phyloP scores from a whole-genome alignment of 106 monocot species.

The Triglochin maritima region DNA sequence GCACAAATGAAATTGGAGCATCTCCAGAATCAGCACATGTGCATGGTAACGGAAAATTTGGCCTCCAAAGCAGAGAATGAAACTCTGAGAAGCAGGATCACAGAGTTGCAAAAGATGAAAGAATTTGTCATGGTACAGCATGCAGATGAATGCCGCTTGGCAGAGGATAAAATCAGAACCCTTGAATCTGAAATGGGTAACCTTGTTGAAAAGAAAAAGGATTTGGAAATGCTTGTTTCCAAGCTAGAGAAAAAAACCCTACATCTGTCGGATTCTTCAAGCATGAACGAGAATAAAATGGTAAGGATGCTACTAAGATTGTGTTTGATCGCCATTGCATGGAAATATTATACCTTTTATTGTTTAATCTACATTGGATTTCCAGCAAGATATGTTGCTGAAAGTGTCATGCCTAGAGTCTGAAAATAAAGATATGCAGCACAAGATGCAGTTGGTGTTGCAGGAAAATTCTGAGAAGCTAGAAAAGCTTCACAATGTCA shows the following conservation, averaged over 20 bases:
- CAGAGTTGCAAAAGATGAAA: conserved; percentile 72
- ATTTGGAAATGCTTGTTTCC: conserved; percentile 36
- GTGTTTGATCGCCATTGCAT: not conserved
- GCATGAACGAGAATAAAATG: conserved; percentile 42
- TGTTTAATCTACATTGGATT: conserved; percentile 4
- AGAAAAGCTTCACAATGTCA: conserved; percentile 36
- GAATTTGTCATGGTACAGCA: conserved; percentile 88
- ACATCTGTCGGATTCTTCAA: conserved; percentile 44
- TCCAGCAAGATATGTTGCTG: conserved; percentile 51
- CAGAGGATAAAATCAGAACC: conserved; percentile 59
- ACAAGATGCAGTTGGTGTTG: conserved; percentile 30
- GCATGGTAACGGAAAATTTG: conserved; percentile 31
- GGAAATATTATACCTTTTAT: conserved; percentile 2
- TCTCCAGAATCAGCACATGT: conserved; percentile 32
- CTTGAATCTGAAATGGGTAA: conserved; percentile 44
- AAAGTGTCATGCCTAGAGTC: conserved; percentile 56
- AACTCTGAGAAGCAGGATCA: conserved; percentile 34
- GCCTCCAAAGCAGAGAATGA: conserved; percentile 33
- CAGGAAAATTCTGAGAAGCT: conserved; percentile 40
- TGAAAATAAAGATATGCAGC: conserved; percentile 40
- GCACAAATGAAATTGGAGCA: conserved; percentile 41
- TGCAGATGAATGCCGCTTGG: conserved; percentile 82
- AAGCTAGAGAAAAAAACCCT: conserved; percentile 45
- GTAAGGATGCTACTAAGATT: conserved; percentile 24
- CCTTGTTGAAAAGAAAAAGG: conserved; percentile 42